Percentiles rank a stretch among this genome's conserved stretches.
phyloP scores from a whole-genome alignment of 1,139 yeast genomes.

The Geotrichum bryndzae region DNA sequence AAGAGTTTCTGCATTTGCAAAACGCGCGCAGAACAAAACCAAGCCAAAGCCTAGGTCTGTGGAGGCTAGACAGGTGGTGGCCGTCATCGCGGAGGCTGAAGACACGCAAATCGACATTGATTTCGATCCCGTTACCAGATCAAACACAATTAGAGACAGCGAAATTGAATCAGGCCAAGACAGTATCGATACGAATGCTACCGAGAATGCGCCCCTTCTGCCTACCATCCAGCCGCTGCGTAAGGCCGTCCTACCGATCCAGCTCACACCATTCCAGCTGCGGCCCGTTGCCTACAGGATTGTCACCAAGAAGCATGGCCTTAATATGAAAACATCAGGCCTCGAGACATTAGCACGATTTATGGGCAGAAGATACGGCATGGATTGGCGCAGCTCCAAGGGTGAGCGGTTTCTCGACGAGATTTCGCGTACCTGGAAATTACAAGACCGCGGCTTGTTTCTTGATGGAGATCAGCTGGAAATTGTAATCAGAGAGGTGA shows the following conservation, averaged over 20 bases:
- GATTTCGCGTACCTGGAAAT: conserved; percentile 78
- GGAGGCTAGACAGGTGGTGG: background rate
- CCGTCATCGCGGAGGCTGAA: background rate
- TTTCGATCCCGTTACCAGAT: background rate
- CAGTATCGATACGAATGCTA: background rate
- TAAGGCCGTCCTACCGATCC: conserved; percentile 54
- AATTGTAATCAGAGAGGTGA: conserved; percentile 54
- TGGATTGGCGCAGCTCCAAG: conserved; percentile 72
- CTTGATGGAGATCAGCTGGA: conserved; percentile 68
- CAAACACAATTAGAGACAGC: background rate
- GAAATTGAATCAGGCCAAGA: background rate
- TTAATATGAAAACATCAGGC: conserved; percentile 84
- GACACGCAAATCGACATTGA: background rate
- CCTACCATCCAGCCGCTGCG: conserved; percentile 4
- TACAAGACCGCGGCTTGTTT: conserved; percentile 79
- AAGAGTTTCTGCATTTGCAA: conserved; percentile 14
- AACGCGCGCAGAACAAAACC: conserved; percentile 7
- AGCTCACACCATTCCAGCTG: conserved; percentile 70
- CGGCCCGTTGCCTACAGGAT: conserved; percentile 89
- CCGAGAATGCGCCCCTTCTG: background rate
- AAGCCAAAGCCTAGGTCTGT: background rate
- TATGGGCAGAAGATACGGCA: conserved; percentile 72
- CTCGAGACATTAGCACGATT: conserved; percentile 63
- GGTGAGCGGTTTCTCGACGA: conserved; percentile 70
- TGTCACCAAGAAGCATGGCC: conserved; percentile 84